Evolutionary conservation across 2,329 filamentous ascomycete genomes (phyloP), one percentile per base, ranked within the genome.

Genomic region (Xylaria sp.): DNA sequence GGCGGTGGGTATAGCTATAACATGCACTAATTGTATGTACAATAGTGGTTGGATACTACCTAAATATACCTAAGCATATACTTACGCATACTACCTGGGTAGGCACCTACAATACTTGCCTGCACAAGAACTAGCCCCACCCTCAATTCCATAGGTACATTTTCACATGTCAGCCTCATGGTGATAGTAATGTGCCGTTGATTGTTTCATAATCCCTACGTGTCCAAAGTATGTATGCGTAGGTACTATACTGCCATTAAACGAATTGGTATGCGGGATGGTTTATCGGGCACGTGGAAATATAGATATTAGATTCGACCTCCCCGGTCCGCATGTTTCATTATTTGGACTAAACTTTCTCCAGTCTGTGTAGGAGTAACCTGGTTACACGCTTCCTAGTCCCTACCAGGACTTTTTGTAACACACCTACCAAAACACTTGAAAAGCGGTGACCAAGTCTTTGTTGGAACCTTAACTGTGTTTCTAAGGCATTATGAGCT

Each of bases 111-210:
- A n/a, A n/a, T n/a, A n/a, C n/a, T n/a, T n/a, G n/a, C n/a, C n/a
- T n/a, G 32, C 32, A 8, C 32, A 35, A 35, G 32, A 35, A 25
- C 23, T 16, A 42, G n/a, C 40, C 18, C 13, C 16, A 18, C 16
- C 16, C 40, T 44, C 40, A 5, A n/a, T 44, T n/a, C 5, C 40
- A 44, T 18, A 44, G 40, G 44, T 47, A 47, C 25, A 62, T 66
- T 66, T 70, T 70, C 60, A 65, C 65, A 61, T 70, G 65, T 63
- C 35, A 60, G 23, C 35, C 48, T 47, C 40, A 8, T 44, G 27
- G 3, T 44, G 21, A 12, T 23, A 23, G 6, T n/a, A 27, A 50
- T 16, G 23, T 50, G 47, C 47, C 5, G 6, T 40, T 12, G 21
- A 10, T 48, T 48, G 44, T 48, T 48, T 48, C 44, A 48, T 21